phyloP scores from a whole-genome alignment of 2,329 filamentous ascomycete species.

The Aspergillus arachidicola region DNA sequence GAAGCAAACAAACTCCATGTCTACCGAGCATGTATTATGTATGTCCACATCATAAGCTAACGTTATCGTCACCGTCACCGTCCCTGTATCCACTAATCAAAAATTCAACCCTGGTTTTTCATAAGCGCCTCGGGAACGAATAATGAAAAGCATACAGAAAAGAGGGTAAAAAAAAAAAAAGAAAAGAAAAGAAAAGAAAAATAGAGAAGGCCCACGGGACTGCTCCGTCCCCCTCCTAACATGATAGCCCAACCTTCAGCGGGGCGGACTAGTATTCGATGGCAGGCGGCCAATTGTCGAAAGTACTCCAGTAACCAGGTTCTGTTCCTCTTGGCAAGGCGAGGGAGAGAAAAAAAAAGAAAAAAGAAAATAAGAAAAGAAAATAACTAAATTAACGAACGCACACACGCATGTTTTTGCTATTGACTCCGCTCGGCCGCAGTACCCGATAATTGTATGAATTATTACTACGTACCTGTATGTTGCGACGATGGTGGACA shows the following conservation, averaged over 20 bases:
- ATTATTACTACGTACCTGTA: background rate
- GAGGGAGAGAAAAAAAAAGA: background rate
- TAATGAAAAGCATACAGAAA: background rate
- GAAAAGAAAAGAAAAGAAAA: background rate
- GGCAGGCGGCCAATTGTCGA: conserved; percentile 17
- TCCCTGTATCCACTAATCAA: background rate
- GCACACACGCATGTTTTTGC: background rate
- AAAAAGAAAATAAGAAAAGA: background rate
- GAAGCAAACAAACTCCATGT: conserved; percentile 1
- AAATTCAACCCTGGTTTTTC: background rate
- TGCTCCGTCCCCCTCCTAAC: background rate
- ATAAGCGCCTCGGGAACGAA: background rate
- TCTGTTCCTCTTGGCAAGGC: conserved; percentile 7
- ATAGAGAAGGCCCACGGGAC: background rate
- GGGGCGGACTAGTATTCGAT: conserved; percentile 12
- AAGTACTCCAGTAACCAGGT: conserved; percentile 13
- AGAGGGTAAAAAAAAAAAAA: background rate
- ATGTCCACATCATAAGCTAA: background rate
- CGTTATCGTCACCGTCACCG: background rate
- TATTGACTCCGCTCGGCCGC: background rate
- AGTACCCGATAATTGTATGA: background rate
- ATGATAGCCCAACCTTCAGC: conserved; percentile 1
- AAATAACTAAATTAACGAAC: background rate
- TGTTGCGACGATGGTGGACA: background rate
- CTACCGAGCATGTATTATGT: background rate